Conservation (phyloP, 2,329 filamentous ascomycete species). For the Cephalotrichum gorgonifer region DNA sequence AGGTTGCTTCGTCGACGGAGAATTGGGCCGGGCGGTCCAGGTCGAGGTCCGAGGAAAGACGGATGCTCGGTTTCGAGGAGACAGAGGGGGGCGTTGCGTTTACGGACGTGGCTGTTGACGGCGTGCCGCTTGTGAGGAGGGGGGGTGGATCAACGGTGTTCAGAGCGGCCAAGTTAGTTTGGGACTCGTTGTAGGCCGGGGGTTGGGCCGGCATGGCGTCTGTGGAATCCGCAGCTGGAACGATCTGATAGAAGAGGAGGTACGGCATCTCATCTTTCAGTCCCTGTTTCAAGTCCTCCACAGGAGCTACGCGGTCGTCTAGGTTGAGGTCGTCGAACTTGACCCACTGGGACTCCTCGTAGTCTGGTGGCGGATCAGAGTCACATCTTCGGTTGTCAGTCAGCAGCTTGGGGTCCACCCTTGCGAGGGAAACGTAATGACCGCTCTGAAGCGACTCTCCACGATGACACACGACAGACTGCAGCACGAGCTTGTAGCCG, state of each 20-base stretch:
- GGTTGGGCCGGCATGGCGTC: slow-evolving; percentile 38
- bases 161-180: slow-evolving; percentile 27
- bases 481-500: slow-evolving; percentile 89
- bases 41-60: slow-evolving; percentile 47
- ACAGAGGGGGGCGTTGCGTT: slow-evolving; percentile 24
- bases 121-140: background rate
- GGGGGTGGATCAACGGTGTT: background rate
- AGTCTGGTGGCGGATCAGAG: slow-evolving; percentile 50
- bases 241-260: slow-evolving; percentile 87
- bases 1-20: slow-evolving; percentile 15
- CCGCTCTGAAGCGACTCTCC: slow-evolving; percentile 78
- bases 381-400: slow-evolving; percentile 47
- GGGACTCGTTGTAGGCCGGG: slow-evolving; percentile 52
- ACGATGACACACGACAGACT: slow-evolving; percentile 86
- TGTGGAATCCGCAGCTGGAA: slow-evolving; percentile 67
- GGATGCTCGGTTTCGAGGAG: slow-evolving; percentile 34
- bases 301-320: slow-evolving; percentile 57
- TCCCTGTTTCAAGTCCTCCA: slow-evolving; percentile 68
- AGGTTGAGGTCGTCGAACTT: slow-evolving; percentile 78
- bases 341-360: slow-evolving; percentile 72
- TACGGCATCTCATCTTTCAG: slow-evolving; percentile 86
- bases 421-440: slow-evolving; percentile 81
- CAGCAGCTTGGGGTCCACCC: slow-evolving; percentile 56
- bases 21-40: slow-evolving; percentile 35
- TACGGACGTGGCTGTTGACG: slow-evolving; percentile 25